A percentile compares a stretch with the other conserved stretches of the same genome.
Evolutionary conservation across 2,329 filamentous ascomycete species (phyloP).

Genomic region (Cercospora sp.): DNA sequence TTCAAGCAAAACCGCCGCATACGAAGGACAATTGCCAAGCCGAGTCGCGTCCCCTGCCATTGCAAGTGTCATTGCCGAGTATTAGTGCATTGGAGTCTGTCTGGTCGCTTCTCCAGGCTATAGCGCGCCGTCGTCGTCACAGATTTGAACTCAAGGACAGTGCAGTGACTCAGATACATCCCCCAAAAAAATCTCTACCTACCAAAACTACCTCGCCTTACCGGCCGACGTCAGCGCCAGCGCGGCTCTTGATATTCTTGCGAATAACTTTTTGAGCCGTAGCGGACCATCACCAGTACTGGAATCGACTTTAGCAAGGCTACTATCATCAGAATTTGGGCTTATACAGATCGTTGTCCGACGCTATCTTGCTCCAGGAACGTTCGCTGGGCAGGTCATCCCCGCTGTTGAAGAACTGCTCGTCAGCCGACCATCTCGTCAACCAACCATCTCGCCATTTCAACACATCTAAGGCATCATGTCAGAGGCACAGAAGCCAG

Average conservation of each 20-base stretch:
- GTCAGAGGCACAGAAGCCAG: constrained; percentile 18
- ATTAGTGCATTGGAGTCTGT: neutral
- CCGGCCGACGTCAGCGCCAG: neutral
- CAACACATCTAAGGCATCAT: neutral
- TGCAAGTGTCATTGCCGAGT: neutral
- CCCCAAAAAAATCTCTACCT: neutral
- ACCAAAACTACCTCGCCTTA: neutral
- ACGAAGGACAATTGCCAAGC: neutral
- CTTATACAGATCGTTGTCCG: too few relatives aligned
- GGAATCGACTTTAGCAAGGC: neutral
- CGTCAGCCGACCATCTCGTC: neutral
- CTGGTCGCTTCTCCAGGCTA: neutral
- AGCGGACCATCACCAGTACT: neutral
- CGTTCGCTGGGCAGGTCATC: neutral
- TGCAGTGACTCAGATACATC: neutral
- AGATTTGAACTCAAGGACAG: too few relatives aligned
- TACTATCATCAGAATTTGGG: neutral
- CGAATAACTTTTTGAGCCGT: neutral
- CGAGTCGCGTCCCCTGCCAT: neutral
- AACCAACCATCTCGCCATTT: too few relatives aligned
- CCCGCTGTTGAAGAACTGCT: neutral
- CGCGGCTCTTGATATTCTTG: neutral
- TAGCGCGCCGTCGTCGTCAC: neutral
- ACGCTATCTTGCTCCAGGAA: neutral
- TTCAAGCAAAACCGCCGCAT: neutral